phyloP scores from a whole-genome alignment of 345 rosid species.

The Eucalyptus cloeziana region DNA sequence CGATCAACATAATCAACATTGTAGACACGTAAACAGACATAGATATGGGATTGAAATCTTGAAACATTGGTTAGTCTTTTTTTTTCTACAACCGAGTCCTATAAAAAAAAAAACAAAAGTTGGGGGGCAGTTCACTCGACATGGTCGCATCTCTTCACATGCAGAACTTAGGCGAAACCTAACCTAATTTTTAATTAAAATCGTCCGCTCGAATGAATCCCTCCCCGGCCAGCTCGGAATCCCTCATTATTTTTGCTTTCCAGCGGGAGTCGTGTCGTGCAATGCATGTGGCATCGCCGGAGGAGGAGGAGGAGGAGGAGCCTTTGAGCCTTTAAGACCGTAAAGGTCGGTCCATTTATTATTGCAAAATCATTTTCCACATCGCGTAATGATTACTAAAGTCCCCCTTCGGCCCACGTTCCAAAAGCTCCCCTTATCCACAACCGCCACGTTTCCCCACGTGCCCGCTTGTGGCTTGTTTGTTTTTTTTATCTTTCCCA shows the following conservation, averaged over 20 bases:
- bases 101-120: neutral
- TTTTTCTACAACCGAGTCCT: neutral
- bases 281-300: neutral
- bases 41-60: neutral
- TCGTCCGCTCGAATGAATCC: neutral
- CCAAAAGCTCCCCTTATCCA: neutral
- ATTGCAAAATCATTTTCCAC: neutral
- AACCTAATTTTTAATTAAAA: neutral
- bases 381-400: neutral
- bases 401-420: neutral
- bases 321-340: neutral
- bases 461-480: too few species aligned
- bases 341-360: neutral
- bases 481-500: neutral
- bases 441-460: neutral
- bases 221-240: neutral
- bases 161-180: neutral
- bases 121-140: neutral
- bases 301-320: too few species aligned
- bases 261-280: neutral
- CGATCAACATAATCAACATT: fast-evolving
- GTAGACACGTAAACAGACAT: neutral
- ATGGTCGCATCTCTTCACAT: neutral
- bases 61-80: neutral
- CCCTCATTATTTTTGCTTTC: neutral